Evolutionary conservation across 208 protist genomes (phyloP), one percentile per base, ranked within the genome.

Genomic region (Crithidia thermophila): DNA sequence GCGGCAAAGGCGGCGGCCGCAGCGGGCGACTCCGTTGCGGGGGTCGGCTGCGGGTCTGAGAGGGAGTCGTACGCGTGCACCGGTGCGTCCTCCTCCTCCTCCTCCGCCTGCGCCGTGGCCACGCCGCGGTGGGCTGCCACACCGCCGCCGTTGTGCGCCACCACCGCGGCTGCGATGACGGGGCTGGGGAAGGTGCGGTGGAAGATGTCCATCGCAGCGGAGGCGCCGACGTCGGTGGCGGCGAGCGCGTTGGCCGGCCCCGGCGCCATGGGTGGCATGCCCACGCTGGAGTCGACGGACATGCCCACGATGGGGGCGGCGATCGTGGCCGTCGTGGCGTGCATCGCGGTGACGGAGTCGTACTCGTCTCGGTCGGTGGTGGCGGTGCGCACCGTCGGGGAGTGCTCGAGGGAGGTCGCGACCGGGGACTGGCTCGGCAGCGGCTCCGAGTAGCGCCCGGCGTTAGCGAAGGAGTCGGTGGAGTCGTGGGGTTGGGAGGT

Each of bases 161-260:
- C 30, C 31, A 64, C 14, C 10, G 7, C 45, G 4, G 58, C 14
- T 5, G 58, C 7, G 3, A 51, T 53, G 25, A 53, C 43, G 5
- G 43, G 45, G 20, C 25, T 21, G 0, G 28, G 58, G 43, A 37
- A 59, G 18, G 69, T 37, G 61, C 27, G 53, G 42, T 49, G 47
- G 25, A 75, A 75, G 37, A 69, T 39, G 52, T 75, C 60, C 60
- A 69, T 64, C 10, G 55, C 42, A 6, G 69, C 34, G 28, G 69
- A 75, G 51, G 69, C 53, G 16, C 56, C 61, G 0, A 69, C 42
- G 42, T 65, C 47, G 31, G 55, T 69, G n/a, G 62, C 60, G 45
- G 34, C 11, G 10, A 75, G 37, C 18, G 61, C 60, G 52, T 59
- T 46, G 13, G 69, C 45, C 7, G 69, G 61, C 10, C 60, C 53